Evolutionary conservation across 306 rosid genomes (phyloP).

Genomic region (Cicer judaicum): DNA sequence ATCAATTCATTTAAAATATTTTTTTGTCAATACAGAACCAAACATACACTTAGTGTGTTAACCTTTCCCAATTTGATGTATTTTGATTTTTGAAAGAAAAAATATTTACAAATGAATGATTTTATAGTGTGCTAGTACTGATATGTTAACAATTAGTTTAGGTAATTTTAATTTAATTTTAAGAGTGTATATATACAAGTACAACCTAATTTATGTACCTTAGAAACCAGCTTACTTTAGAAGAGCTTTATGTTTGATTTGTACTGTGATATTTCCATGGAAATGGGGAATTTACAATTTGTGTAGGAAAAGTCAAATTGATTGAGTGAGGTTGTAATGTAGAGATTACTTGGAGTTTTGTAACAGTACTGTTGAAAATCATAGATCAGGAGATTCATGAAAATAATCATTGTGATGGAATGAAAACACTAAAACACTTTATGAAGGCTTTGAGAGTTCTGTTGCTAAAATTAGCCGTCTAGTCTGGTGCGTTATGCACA

Average conservation of each 20-base stretch:
- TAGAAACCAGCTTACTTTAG: neutral
- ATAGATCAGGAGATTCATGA: conserved; percentile 29
- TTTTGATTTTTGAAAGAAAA: neutral
- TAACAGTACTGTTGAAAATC: conserved; percentile 18
- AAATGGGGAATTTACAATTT: conserved; percentile 20
- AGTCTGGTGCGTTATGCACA: neutral
- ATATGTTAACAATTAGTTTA: neutral
- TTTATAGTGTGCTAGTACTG: neutral
- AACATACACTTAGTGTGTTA: neutral
- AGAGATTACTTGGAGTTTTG: conserved; percentile 25
- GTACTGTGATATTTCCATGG: neutral
- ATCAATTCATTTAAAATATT: too few species aligned
- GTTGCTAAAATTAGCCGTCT: neutral
- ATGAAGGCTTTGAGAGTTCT: conserved; percentile 2
- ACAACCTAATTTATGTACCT: neutral
- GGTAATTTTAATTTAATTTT: neutral
- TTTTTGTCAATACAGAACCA: too few species aligned
- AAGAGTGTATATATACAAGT: neutral
- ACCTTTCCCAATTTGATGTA: conserved; percentile 35
- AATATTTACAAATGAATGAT: neutral
- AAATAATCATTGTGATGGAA: conserved; percentile 15
- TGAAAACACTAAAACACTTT: neutral
- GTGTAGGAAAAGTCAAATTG: conserved; percentile 10
- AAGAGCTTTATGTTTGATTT: neutral
- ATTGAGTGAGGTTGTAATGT: conserved; percentile 7